Base-by-base conservation (phyloP, 2,329 filamentous ascomycete genomes). In the Penicillium corylophilum region DNA sequence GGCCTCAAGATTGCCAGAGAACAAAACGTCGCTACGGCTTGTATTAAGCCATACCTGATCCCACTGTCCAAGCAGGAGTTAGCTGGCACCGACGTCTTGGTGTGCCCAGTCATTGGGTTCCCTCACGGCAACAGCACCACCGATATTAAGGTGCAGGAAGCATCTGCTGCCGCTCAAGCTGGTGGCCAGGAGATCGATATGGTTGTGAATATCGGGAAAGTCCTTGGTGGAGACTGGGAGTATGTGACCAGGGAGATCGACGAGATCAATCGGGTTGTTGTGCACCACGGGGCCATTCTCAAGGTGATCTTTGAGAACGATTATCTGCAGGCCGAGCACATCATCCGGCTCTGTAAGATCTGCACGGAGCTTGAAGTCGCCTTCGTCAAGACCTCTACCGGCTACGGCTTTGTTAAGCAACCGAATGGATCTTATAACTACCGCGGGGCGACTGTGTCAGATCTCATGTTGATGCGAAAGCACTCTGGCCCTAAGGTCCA, bases 261-360 rank as follows among this genome's bases (percentile, higher is more conserved):
- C 1, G 61, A 64, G 26, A 67, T 85, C 54, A 83, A 84, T 56
- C 61, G 74, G 0, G 74, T 71, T 0, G 80, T 83, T 3, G 60
- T 63, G 1, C 60, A 64, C n/a, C 50, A 69, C 6, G 76, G 75
- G 0, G 79, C 75, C 0, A 70, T 75, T 0, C 70, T 85, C 6
- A 85, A 85, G 61, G 81, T 85, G 45, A 85, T 85, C 44, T 84
- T 85, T 49, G 82, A 85, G 59, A 85, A 82, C 57, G 81, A 83
- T 60, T 85, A 78, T 54, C 73, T 85, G 0, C 24, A 71, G 1
- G 69, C 79, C 0, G 61, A 75, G 10, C 75, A 84, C 33, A 82
- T 85, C 45, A 57, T 74, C 8, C 71, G 66, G 5, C 70, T 85
- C 0, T 84, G 82, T 60, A 60, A 77, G 62, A 82, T 85, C 26